Evolutionary conservation across 2,329 filamentous ascomycete genomes (phyloP).

Genomic region (Xylaria sp.): DNA sequence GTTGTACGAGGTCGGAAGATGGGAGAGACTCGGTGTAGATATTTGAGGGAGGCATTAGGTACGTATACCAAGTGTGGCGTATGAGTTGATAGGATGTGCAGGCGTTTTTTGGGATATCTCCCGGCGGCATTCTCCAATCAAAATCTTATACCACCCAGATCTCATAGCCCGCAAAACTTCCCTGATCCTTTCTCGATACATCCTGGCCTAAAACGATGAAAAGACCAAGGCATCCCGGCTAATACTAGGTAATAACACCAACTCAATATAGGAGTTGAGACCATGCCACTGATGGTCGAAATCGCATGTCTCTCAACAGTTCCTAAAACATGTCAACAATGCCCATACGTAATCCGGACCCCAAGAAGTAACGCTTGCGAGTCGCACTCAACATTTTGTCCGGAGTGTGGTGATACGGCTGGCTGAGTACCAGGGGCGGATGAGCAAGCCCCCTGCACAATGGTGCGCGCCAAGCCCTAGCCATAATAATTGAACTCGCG

Average conservation of each 20-base stretch:
- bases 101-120: not conserved
- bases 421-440: not conserved
- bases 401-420: not conserved
- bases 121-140: not conserved
- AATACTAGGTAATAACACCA: not conserved
- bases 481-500: not conserved
- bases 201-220: not conserved
- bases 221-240: not conserved
- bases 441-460: not conserved
- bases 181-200: not conserved
- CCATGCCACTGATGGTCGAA: not conserved
- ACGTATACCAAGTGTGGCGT: not conserved
- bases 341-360: not conserved
- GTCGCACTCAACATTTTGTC: not conserved
- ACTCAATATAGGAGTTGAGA: not conserved
- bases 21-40: not conserved
- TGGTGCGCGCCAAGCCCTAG: not conserved
- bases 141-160: not conserved
- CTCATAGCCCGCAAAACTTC: not conserved
- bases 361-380: not conserved
- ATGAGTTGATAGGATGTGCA: not conserved
- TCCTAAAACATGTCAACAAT: not conserved
- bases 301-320: not conserved
- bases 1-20: conserved; percentile 10
- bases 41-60: no score